Evolutionary conservation across 2,329 filamentous ascomycete genomes (phyloP), one percentile per base, ranked within the genome.

Genomic region (Pseudocercospora crystallina): DNA sequence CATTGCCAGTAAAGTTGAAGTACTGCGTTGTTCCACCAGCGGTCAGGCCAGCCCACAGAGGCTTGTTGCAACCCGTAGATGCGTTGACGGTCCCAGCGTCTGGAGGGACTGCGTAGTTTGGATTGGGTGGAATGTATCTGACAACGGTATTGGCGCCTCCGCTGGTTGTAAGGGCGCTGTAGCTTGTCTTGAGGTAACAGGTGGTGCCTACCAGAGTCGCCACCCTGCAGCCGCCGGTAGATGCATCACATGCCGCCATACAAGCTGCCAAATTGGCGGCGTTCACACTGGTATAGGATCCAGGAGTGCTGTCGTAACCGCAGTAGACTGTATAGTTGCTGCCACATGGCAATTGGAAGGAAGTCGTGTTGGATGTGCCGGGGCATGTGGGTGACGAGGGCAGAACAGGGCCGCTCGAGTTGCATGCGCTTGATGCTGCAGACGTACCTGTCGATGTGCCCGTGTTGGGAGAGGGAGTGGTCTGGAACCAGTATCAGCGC

Each of bases 1-100:
- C 56, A 12, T 57, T 59, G 5, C 17, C 56, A 8, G 57, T 51
- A 17, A 54, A 35, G 13, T 44, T 53, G 45, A 61, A 58, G 9
- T 43, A 45, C 1, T 53, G 55, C 10, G 53, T 57, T 11, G 57
- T 15, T 7, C 60, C 63, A 26, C 58, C 53, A 3, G 57, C 39
- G 1, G 47, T 48, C 5, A 63, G 38, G 9, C 58, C 60, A 14
- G 51, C 34, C 1, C 57, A 61, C 10, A 66, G 41, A 7, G 58
- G n/a, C 10, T 29, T 8, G 8, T 61, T 61, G 33, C 64, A 66
- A 4, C 63, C 64, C 8, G 52, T 53, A 2, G 59, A 62, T 12
- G 60, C 53, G 20, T 57, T 57, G 9, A 53, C 43, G 8, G 34
- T 43, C 5, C 49, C 42, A 11, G 43, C 52, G 20, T 57, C 31